Percentiles rank a stretch among this genome's conserved stretches.
phyloP scores from a whole-genome alignment of 352 stramenopile species.

The Globisporangium perplexum region DNA sequence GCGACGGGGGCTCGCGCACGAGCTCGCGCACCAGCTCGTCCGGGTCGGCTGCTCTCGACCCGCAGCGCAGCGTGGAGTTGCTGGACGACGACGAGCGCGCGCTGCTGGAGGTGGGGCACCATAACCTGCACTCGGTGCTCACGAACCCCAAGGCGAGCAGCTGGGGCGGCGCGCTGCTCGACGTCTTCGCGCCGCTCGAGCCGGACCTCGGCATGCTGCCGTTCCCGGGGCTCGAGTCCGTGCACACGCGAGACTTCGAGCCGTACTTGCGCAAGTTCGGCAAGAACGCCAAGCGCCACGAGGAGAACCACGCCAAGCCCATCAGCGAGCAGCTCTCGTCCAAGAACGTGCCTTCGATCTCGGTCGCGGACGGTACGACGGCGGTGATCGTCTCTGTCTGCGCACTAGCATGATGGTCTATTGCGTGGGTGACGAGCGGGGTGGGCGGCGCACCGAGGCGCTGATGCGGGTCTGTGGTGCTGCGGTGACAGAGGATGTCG shows the following conservation, averaged over 20 bases:
- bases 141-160: constrained; percentile 71
- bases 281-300: constrained; percentile 54
- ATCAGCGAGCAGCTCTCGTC: constrained; percentile 82
- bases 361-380: constrained; percentile 57
- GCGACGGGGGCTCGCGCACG: constrained; percentile 16
- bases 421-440: no score
- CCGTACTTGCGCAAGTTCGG: constrained; percentile 71
- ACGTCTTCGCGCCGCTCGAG: constrained; percentile 71
- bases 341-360: constrained; percentile 75
- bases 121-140: constrained; percentile 85
- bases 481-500: constrained; percentile 57
- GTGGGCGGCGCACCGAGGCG: background rate
- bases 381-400: background rate
- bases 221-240: constrained; percentile 55
- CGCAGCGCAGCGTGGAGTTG: constrained; percentile 18
- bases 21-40: constrained; percentile 28
- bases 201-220: constrained; percentile 61
- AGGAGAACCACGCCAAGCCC: constrained; percentile 70
- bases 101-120: constrained; percentile 59
- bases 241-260: constrained; percentile 68
- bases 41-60: constrained; percentile 10
- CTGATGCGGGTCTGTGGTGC: constrained; percentile 3
- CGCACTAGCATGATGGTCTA: no score
- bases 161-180: constrained; percentile 64
- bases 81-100: constrained; percentile 58